Percentiles rank a stretch among this genome's conserved stretches.
phyloP scores from a whole-genome alignment of 129 eudicot species.

The Pulicaria dysenterica region DNA sequence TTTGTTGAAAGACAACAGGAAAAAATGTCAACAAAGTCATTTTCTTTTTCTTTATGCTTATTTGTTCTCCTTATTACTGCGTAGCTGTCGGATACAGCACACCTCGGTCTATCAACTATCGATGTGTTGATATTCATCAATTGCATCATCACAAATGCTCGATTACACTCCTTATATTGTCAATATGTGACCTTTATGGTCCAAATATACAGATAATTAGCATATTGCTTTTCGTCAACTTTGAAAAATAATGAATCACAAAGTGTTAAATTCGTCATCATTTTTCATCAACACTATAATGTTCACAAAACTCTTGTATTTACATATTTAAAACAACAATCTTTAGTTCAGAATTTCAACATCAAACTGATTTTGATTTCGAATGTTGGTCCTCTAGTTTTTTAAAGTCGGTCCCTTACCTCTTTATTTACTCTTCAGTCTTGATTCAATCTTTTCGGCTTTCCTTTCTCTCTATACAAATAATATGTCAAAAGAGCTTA shows the following conservation, averaged over 20 bases:
- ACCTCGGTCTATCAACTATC: slow-evolving; percentile 19
- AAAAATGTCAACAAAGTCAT: slow-evolving; percentile 31
- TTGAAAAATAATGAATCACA: too few species aligned
- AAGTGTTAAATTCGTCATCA: too few species aligned
- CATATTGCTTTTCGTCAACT: slow-evolving; percentile 1
- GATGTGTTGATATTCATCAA: slow-evolving; percentile 2
- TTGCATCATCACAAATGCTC: not conserved
- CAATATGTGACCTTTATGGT: not conserved
- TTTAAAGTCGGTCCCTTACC: too few species aligned
- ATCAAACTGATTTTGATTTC: too few species aligned
- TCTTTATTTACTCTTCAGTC: too few species aligned
- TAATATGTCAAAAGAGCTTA: too few species aligned
- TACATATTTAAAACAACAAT: not conserved
- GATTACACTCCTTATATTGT: slow-evolving; percentile 1
- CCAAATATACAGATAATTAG: slow-evolving; percentile 9
- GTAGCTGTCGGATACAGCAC: slow-evolving; percentile 23
- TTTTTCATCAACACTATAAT: too few species aligned
- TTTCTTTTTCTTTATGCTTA: slow-evolving; percentile 16
- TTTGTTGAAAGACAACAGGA: slow-evolving; percentile 9
- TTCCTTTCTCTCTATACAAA: too few species aligned
- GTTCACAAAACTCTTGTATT: not conserved
- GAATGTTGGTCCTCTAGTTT: too few species aligned
- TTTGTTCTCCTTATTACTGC: slow-evolving; percentile 15
- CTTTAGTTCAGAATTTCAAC: too few species aligned
- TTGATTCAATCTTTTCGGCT: too few species aligned